Evolutionary conservation across 2,329 filamentous ascomycete species (phyloP).

Genomic region (Lojkania enalia): DNA sequence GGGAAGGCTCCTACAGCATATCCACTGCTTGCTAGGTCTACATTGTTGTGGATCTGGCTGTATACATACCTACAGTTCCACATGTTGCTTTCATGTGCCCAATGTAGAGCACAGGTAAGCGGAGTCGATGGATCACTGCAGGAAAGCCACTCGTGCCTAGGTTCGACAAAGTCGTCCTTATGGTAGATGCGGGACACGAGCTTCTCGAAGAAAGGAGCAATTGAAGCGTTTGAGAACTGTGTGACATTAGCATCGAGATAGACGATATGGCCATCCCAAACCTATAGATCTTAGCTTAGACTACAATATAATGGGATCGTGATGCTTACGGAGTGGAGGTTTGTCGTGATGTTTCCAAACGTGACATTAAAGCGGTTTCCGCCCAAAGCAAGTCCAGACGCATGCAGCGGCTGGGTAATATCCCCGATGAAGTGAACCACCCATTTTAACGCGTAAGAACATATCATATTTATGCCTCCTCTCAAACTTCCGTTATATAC

Average conservation of each 20-base stretch:
- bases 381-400: constrained; percentile 42
- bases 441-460: constrained; percentile 49
- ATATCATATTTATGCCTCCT: constrained; percentile 39
- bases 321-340: constrained; percentile 44
- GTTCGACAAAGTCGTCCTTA: constrained; percentile 40
- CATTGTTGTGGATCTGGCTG: constrained; percentile 31
- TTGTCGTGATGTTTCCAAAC: constrained; percentile 37
- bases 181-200: constrained; percentile 43
- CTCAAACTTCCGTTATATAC: constrained; percentile 28
- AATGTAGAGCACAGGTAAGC: constrained; percentile 39
- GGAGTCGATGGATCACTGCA: constrained; percentile 41
- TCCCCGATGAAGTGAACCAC: constrained; percentile 48
- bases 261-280: constrained; percentile 46
- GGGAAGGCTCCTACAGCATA: constrained; percentile 45
- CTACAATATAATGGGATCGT: background rate
- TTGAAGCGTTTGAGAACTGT: constrained; percentile 40
- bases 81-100: constrained; percentile 45
- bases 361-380: constrained; percentile 45
- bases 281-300: constrained; percentile 27
- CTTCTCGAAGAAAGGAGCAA: constrained; percentile 41
- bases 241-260: constrained; percentile 42
- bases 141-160: constrained; percentile 40
- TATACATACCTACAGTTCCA: constrained; percentile 49
- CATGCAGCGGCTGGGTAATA: constrained; percentile 48
- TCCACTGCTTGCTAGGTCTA: constrained; percentile 41